These are phyloP conservation scores for Globisporangium solare DNA, from an alignment of 352 stramenopile genomes.

Conservation along the genomic window DNA sequence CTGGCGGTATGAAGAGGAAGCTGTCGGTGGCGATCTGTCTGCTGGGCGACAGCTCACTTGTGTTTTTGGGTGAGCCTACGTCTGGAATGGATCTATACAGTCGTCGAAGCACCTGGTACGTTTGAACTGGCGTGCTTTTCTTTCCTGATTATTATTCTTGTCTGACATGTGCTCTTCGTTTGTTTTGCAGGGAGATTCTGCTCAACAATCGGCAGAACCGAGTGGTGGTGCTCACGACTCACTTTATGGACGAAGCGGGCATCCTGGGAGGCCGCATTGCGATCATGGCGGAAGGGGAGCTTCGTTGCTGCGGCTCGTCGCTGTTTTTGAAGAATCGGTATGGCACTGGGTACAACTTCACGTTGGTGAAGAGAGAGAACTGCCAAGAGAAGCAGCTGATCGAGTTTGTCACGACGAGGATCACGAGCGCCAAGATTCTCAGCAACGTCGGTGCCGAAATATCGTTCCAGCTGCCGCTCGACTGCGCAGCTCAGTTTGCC, in stretches of 20 bases:
- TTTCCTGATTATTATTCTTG: no score
- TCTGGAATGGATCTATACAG: conserved; percentile 91
- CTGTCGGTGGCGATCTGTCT: conserved; percentile 94
- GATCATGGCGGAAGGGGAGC: conserved; percentile 54
- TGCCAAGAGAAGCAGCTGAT: no score
- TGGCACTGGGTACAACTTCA: conserved; percentile 40
- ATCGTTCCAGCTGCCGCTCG: no score
- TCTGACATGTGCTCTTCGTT: no score
- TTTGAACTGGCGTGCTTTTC: no score
- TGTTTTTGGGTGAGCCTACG: conserved; percentile 87
- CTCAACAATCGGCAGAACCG: conserved; percentile 26
- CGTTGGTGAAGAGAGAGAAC: conserved; percentile 27
- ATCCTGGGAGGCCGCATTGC: conserved; percentile 62
- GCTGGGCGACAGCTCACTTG: conserved; percentile 87
- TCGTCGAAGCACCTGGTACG: conserved; percentile 83
- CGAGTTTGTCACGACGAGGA: no score
- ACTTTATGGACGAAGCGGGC: conserved; percentile 91
- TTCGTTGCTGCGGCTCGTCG: conserved; percentile 30
- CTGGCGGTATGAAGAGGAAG: conserved; percentile 95
- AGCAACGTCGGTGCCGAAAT: no score
- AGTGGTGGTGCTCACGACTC: conserved; percentile 83
- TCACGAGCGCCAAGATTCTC: no score
- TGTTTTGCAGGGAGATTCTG: conserved; percentile 26
- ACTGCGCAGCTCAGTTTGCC: no score
- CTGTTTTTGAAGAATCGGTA: conserved; percentile 42